phyloP scores from a whole-genome alignment of 306 rosid genomes.

The Dryas alaskensis region DNA sequence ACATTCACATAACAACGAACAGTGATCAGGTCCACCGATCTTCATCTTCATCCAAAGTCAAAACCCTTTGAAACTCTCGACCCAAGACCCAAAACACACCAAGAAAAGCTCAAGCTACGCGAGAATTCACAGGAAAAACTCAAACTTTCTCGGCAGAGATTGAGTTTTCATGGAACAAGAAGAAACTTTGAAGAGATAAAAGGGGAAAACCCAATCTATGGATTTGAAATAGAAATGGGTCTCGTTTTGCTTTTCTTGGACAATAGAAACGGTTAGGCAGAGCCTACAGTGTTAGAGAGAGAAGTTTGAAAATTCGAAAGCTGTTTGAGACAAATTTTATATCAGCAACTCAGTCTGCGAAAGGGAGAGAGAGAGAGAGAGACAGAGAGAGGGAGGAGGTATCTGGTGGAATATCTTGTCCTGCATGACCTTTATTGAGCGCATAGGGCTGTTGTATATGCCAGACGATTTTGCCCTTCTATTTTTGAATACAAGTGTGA shows the following conservation, averaged over 20 bases:
- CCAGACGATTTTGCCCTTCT: not conserved
- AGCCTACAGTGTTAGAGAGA: conserved; percentile 29
- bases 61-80: conserved; percentile 16
- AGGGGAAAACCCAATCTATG: conserved; percentile 11
- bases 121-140: conserved; percentile 30
- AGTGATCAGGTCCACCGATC: conserved; percentile 27
- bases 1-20: conserved; percentile 10
- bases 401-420: conserved; percentile 28
- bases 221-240: conserved; percentile 1
- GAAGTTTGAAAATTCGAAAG: conserved; percentile 45
- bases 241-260: not conserved
- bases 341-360: conserved; percentile 43
- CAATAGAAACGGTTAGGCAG: conserved; percentile 12
- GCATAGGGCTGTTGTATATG: not conserved
- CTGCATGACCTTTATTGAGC: not conserved
- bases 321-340: conserved; percentile 60
- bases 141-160: conserved; percentile 23
- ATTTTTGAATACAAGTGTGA: not conserved
- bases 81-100: conserved; percentile 26
- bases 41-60: conserved; percentile 24
- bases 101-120: conserved; percentile 19
- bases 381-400: conserved; percentile 2
- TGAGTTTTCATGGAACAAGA: conserved; percentile 7
- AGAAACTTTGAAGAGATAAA: not conserved
- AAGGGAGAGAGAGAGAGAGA: conserved; percentile 12